Evolutionary conservation across 345 rosid species (phyloP), one percentile per base, ranked within the genome.

Genomic region (Eucalyptus guilfoylei): DNA sequence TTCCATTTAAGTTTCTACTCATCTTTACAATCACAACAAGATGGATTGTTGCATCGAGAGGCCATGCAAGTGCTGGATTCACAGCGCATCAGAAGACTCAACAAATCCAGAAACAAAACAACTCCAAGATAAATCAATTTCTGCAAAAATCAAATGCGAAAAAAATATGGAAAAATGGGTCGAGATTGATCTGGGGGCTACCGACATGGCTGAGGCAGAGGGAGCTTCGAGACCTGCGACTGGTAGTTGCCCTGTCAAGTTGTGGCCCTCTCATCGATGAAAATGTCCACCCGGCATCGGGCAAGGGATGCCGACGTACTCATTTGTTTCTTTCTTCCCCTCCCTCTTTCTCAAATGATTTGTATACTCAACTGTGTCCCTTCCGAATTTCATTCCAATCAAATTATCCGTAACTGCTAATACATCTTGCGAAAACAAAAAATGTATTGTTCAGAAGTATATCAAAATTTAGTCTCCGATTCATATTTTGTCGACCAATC

Each of bases 381-480:
- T n/a, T n/a, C n/a, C n/a, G n/a, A n/a, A n/a, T n/a, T n/a, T n/a
- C n/a, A n/a, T n/a, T n/a, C n/a, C n/a, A n/a, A n/a, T n/a, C n/a
- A n/a, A n/a, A 52, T 52, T 52, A 52, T 21, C 26, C 48, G 10
- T 45, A 45, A 3, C 48, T 45, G 15, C 4, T 8, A 12, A 30
- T 62, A 62, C 4, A 13, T 62, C 8, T 13, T 0, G 11, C 1
- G 3, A 1, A 9, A 64, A 19, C 24, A 52, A 52, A 52, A n/a
- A 52, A 52, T 1, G 2, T 1, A 52, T 52, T 52, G 0, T 52
- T 52, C 0, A 0, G 0, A 21, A 21, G 2, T 52, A 52, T 8
- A 52, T 52, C 58, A 52, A 19, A 1, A 52, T 52, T 52, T 67
- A 32, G 13, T 67, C 12, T 32, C 7, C 4, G 4, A 69, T 32